A percentile compares a stretch with the other conserved stretches of the same genome.
Conservation (phyloP, 345 rosid species). For the Eucalyptus rudis region DNA sequence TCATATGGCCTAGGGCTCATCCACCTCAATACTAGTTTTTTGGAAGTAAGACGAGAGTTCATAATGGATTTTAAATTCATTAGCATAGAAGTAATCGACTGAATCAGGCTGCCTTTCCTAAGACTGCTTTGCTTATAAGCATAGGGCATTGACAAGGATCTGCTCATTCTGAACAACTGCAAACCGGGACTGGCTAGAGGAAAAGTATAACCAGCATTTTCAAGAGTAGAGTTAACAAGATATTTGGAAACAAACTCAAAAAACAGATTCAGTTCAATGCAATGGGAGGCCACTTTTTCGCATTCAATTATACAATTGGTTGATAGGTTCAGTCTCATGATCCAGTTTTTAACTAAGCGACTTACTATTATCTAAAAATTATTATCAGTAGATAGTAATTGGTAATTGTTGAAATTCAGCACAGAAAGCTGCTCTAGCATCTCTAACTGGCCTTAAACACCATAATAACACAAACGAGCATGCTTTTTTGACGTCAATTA, state of each 20-base stretch:
- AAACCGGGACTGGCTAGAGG: not conserved
- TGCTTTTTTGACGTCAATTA: not conserved
- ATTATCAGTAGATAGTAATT: not conserved
- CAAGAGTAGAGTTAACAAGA: not conserved
- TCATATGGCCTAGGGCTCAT: not conserved
- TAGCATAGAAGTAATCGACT: not conserved
- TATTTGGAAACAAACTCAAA: not conserved
- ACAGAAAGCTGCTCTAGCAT: not conserved
- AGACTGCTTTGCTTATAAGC: not conserved
- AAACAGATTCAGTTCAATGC: not conserved
- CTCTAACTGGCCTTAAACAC: not conserved
- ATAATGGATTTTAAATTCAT: not conserved
- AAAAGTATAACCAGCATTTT: not conserved
- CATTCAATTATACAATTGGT: not conserved
- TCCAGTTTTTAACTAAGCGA: not conserved
- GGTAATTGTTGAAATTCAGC: not conserved
- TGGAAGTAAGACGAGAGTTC: not conserved
- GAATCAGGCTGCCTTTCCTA: not conserved
- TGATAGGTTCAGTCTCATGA: not conserved
- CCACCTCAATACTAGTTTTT: not conserved
- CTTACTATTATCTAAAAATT: not conserved
- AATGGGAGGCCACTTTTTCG: not conserved
- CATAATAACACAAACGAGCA: not conserved
- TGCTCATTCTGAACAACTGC: not conserved
- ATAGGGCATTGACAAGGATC: not conserved